Percentiles rank a stretch among this genome's conserved stretches.
Conservation (phyloP, 331 rosid genomes). For the Stylosanthes scabra region DNA sequence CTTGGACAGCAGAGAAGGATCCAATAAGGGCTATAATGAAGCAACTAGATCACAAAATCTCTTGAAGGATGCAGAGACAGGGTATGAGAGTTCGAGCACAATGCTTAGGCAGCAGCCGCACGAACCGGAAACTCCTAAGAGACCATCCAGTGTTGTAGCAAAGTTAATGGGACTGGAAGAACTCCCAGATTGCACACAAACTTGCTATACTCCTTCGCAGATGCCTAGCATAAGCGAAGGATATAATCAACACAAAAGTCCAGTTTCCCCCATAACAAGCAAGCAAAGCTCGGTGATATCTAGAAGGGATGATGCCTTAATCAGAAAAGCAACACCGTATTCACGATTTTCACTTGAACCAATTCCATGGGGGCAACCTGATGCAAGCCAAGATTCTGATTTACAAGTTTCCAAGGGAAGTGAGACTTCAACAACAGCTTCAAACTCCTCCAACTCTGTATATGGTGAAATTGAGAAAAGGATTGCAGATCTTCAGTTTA, state of each 20-base stretch:
- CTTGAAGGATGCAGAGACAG: constrained; percentile 53
- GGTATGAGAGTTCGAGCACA: constrained; percentile 40
- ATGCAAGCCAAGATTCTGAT: constrained; percentile 49
- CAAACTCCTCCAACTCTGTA: constrained; percentile 59
- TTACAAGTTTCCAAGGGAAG: constrained; percentile 47
- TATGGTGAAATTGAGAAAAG: constrained; percentile 94
- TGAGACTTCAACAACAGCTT: constrained; percentile 52
- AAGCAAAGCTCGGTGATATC: constrained; percentile 38
- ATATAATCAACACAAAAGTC: constrained; percentile 45
- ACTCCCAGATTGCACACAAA: constrained; percentile 54
- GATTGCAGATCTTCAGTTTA: constrained; percentile 80
- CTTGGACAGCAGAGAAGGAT: constrained; percentile 78
- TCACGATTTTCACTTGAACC: constrained; percentile 53
- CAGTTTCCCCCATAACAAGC: constrained; percentile 45
- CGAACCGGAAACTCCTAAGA: constrained; percentile 66
- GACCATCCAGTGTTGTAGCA: constrained; percentile 76
- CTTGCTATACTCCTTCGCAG: constrained; percentile 42
- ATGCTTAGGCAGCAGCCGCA: constrained; percentile 48
- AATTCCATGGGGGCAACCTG: constrained; percentile 57
- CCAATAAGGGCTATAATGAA: constrained; percentile 50
- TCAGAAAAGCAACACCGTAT: constrained; percentile 41
- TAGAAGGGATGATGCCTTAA: constrained; percentile 46
- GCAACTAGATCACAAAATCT: constrained; percentile 51
- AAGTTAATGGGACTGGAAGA: constrained; percentile 93
- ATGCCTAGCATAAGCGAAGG: constrained; percentile 42